Percentiles rank a stretch among this genome's conserved stretches.
These are phyloP conservation scores for Sarcomyxa edulis DNA, from an alignment of 768 basidiomycete genomes.

Conservation along the genomic window DNA sequence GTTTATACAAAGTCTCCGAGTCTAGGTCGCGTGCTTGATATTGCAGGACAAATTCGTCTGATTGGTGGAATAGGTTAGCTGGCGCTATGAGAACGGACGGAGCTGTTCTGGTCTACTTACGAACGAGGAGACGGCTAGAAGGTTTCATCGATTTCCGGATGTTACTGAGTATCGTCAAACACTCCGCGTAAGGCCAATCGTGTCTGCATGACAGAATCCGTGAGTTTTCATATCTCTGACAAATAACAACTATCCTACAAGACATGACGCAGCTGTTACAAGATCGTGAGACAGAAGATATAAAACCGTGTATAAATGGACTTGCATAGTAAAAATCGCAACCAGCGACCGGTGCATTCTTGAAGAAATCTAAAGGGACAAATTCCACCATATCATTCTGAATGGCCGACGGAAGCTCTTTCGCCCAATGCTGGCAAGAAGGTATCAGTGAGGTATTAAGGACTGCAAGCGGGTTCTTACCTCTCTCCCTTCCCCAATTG, in stretches of 20 bases:
- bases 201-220: slow-evolving; percentile 14
- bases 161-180: slow-evolving; percentile 20
- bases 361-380: slow-evolving; percentile 20
- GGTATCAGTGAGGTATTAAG: background rate
- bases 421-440: background rate
- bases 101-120: too few species aligned
- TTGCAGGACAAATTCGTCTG: slow-evolving; percentile 34
- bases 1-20: slow-evolving; percentile 2
- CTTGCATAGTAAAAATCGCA: slow-evolving; percentile 21
- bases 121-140: slow-evolving; percentile 21
- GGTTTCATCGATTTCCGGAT: slow-evolving; percentile 23
- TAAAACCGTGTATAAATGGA: background rate
- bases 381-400: slow-evolving; percentile 12
- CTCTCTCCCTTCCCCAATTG: slow-evolving; percentile 23
- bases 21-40: slow-evolving; percentile 12
- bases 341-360: slow-evolving; percentile 11
- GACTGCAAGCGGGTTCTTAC: slow-evolving; percentile 5
- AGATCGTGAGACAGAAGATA: too few species aligned
- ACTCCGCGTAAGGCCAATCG: slow-evolving; percentile 25
- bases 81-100: background rate
- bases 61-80: background rate
- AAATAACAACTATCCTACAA: slow-evolving; percentile 1
- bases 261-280: slow-evolving; percentile 11
- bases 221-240: background rate
- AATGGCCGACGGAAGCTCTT: background rate